Evolutionary conservation across 345 rosid genomes (phyloP), one percentile per base, ranked within the genome.

Genomic region (Populus euphratica): DNA sequence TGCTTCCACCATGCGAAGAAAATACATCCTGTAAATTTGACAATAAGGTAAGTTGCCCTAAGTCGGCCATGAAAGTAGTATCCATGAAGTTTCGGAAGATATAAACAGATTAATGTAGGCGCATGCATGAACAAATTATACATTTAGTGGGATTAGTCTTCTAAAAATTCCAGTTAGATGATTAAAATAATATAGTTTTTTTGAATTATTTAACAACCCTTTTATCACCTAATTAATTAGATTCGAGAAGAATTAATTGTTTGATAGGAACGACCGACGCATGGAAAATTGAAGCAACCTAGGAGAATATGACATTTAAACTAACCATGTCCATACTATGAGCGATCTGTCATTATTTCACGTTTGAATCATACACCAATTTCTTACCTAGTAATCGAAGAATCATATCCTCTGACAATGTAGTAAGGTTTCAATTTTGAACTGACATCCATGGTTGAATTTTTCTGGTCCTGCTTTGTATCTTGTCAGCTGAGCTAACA

Each of bases 131-230:
- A 43, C 14, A 43, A 10, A 43, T 43, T 43, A 43, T 43, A 43
- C 3, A 10, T 43, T 11, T 43, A 54, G 65, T 73, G 73, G 81
- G 56, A 27, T 66, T 68, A 44, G 6, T 73, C 76, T 43, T 39
- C 20, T 39, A 23, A 17, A 8, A 2, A 25, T 41, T 59, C 23
- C 25, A 73, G 27, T 56, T 54, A 21, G 7, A n/a, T 23, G 5
- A n/a, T 59, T 9, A 11, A 43, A 43, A 43, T 43, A 43, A 11
- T 43, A 10, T 2, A 2, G 14, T 11, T 43, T 41, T 43, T 43
- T 59, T 59, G 0, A 59, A 20, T 59, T 4, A 10, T 59, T n/a
- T 59, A n/a, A 11, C 6, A n/a, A 1, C 12, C 6, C 25, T 21
- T 7, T 8, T 56, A 23, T 0, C 10, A 1, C 8, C 62, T 56